Evolutionary conservation across 2,329 filamentous ascomycete species (phyloP).

Genomic region (Fusarium coicis): DNA sequence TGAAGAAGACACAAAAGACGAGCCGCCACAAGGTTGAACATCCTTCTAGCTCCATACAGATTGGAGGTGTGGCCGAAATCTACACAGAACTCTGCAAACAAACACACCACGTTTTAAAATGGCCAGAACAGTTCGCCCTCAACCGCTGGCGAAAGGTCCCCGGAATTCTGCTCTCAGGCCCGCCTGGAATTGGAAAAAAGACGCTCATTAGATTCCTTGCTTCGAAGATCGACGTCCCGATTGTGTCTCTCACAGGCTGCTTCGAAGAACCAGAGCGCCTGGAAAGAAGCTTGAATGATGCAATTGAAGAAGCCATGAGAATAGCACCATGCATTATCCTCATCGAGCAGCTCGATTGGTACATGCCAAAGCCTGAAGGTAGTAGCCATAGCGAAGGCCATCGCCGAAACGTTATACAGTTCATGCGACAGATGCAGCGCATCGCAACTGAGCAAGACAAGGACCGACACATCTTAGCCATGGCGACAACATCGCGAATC

Average conservation of each 20-base stretch:
- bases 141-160: too few relatives aligned
- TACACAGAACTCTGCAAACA: too few relatives aligned
- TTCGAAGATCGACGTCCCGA: too few relatives aligned
- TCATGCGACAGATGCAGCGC: conserved; percentile 88
- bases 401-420: conserved; percentile 83
- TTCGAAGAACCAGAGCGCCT: too few relatives aligned
- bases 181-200: too few relatives aligned
- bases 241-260: too few relatives aligned
- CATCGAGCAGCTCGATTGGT: conserved; percentile 86
- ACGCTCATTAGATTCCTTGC: too few relatives aligned
- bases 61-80: conserved; percentile 51
- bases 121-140: too few relatives aligned
- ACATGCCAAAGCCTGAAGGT: conserved; percentile 83
- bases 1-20: conserved; percentile 47
- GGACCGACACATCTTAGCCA: conserved; percentile 81
- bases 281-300: too few relatives aligned
- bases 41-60: conserved; percentile 21
- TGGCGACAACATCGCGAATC: conserved; percentile 90
- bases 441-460: conserved; percentile 77
- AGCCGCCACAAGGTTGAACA: conserved; percentile 48
- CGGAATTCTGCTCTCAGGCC: too few relatives aligned
- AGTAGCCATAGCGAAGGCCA: conserved; percentile 89
- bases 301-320: conserved; percentile 87
- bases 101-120: too few relatives aligned
- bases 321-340: conserved; percentile 91